Conservation (phyloP, 495 filamentous ascomycete genomes). For the Oidiodendron maius region DNA sequence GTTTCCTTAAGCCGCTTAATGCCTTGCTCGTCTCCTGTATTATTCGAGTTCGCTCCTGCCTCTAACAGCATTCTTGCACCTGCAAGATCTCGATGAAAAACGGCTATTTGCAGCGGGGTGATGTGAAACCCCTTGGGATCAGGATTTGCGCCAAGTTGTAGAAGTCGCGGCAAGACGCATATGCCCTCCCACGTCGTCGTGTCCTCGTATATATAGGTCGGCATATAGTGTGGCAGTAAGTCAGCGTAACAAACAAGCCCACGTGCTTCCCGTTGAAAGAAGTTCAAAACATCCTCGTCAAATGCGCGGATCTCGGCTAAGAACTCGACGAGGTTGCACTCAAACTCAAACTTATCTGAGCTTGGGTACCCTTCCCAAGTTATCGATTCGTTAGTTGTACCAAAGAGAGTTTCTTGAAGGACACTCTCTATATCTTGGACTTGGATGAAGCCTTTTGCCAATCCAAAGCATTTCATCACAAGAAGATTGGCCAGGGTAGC, state of each 20-base stretch:
- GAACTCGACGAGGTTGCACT: constrained; percentile 2
- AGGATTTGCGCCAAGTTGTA: background rate
- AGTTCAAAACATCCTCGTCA: background rate
- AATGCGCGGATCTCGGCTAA: constrained; percentile 1
- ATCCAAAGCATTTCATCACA: constrained; percentile 1
- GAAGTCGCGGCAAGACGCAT: constrained; percentile 1
- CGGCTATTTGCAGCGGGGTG: background rate
- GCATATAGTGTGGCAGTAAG: constrained; percentile 1
- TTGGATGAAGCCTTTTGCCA: background rate
- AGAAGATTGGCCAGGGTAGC: background rate
- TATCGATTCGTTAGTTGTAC: background rate
- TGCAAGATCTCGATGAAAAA: background rate
- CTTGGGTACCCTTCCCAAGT: background rate
- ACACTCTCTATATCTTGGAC: background rate
- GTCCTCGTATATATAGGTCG: background rate
- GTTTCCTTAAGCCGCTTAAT: constrained; percentile 1
- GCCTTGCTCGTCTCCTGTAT: background rate
- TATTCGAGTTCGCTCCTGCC: constrained; percentile 2
- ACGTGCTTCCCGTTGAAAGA: constrained; percentile 1
- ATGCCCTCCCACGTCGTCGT: background rate
- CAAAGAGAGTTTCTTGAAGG: background rate
- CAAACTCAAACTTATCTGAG: background rate
- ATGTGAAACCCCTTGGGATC: background rate
- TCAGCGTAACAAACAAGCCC: background rate
- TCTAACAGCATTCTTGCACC: background rate